Conservation (phyloP, 2,329 filamentous ascomycete species). For the Verticillium longisporum region DNA sequence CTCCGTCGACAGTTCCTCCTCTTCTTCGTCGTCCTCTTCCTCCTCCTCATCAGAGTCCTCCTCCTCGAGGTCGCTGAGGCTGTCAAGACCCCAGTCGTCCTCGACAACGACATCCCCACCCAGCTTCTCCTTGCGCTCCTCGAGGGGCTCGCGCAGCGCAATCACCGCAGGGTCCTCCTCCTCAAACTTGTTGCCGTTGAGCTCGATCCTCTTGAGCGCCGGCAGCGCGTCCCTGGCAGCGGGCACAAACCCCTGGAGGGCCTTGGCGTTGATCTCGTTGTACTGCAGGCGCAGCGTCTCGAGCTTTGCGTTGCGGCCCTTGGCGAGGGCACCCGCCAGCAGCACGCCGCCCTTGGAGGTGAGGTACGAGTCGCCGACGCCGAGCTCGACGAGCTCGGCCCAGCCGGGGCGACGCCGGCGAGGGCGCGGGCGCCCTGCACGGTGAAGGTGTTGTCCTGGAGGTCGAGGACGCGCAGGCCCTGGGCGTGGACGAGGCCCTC, state of each 20-base stretch:
- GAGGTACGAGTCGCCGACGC: slow-evolving; percentile 82
- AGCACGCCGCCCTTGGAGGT: slow-evolving; percentile 68
- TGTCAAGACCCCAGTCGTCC: slow-evolving; percentile 79
- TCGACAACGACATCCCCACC: slow-evolving; percentile 63
- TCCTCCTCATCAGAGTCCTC: slow-evolving; percentile 65
- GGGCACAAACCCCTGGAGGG: slow-evolving; percentile 62
- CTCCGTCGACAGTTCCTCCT: slow-evolving; percentile 50
- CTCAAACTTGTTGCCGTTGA: slow-evolving; percentile 92
- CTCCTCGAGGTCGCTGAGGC: slow-evolving; percentile 79
- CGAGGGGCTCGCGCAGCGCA: slow-evolving; percentile 63
- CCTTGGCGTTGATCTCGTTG: slow-evolving; percentile 83
- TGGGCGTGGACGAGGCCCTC: slow-evolving; percentile 68
- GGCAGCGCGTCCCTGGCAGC: slow-evolving; percentile 66
- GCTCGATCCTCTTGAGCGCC: slow-evolving; percentile 73
- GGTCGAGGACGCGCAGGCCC: slow-evolving; percentile 69
- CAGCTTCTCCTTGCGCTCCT: slow-evolving; percentile 68
- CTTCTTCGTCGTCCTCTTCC: slow-evolving; percentile 63
- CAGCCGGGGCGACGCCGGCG: slow-evolving; percentile 69
- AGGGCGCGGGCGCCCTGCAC: slow-evolving; percentile 71
- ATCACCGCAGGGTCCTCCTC: slow-evolving; percentile 74
- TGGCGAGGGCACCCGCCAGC: slow-evolving; percentile 64
- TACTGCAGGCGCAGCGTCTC: slow-evolving; percentile 81
- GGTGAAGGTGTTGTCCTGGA: slow-evolving; percentile 98
- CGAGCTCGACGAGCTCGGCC: slow-evolving; percentile 72
- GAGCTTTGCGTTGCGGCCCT: slow-evolving; percentile 72